Percentiles rank a stretch among this genome's conserved stretches.
These are phyloP conservation scores for Podaxis rugospora DNA, from an alignment of 768 basidiomycete genomes.

Conservation along the genomic window DNA sequence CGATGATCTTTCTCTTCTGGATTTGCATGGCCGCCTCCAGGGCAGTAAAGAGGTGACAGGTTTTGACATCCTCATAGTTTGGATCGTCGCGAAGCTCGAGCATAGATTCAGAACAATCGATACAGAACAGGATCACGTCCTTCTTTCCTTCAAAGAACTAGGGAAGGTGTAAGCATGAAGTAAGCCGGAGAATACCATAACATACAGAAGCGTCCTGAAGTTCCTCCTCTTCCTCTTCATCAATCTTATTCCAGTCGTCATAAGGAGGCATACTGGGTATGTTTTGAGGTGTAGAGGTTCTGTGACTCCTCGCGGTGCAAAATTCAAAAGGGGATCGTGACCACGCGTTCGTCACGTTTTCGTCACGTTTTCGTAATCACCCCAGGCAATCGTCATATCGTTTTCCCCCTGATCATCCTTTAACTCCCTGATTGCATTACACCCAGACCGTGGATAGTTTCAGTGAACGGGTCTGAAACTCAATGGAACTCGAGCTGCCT, in stretches of 20 bases:
- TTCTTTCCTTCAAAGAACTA: slow-evolving; percentile 69
- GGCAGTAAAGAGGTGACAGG: slow-evolving; percentile 73
- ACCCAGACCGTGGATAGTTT: not conserved
- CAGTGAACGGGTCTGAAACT: not conserved
- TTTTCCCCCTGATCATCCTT: not conserved
- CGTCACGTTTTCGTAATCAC: not conserved
- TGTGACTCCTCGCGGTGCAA: not conserved
- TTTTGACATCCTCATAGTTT: slow-evolving; percentile 59
- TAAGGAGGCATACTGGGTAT: slow-evolving; percentile 54
- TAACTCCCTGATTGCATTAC: slow-evolving; percentile 1
- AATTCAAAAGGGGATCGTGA: not conserved
- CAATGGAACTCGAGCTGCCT: not conserved
- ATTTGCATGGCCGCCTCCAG: slow-evolving; percentile 83
- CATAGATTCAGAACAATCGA: slow-evolving; percentile 94
- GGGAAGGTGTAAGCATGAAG: slow-evolving; percentile 1
- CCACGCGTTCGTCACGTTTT: slow-evolving; percentile 1
- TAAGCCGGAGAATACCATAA: not conserved
- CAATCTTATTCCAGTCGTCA: slow-evolving; percentile 77
- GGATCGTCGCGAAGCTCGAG: slow-evolving; percentile 64
- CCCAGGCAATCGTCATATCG: not conserved
- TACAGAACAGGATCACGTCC: slow-evolving; percentile 92
- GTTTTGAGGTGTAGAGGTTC: not conserved
- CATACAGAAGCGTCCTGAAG: slow-evolving; percentile 64
- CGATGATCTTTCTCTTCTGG: slow-evolving; percentile 85
- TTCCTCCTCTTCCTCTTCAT: slow-evolving; percentile 82